phyloP scores from a whole-genome alignment of 176 grass and related monocot species.

The Cymbopogon citratus region DNA sequence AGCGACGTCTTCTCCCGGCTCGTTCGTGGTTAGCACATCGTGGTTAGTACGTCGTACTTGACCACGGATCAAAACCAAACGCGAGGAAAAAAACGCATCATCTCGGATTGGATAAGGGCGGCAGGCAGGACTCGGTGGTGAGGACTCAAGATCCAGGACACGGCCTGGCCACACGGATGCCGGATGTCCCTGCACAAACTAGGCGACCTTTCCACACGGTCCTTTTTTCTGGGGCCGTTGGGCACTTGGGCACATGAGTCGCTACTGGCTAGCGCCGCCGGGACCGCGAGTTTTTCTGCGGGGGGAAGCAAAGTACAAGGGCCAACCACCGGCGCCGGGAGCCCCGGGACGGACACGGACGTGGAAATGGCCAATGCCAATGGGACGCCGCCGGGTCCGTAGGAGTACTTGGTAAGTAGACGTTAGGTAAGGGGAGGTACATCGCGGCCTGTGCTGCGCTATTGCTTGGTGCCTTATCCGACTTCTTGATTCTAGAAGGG shows the following conservation, averaged over 20 bases:
- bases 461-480: not conserved
- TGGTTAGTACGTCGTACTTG: not conserved
- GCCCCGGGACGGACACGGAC: not conserved
- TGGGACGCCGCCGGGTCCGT: not conserved
- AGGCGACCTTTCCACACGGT: not conserved
- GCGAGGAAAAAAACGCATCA: not conserved
- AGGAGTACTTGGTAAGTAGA: not conserved
- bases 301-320: not conserved
- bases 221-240: not conserved
- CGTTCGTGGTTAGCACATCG: too few species aligned
- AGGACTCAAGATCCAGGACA: too few species aligned
- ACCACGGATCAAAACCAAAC: not conserved
- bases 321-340: not conserved
- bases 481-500: not conserved
- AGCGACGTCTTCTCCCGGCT: not conserved
- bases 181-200: not conserved
- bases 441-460: not conserved
- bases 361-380: not conserved
- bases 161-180: too few species aligned
- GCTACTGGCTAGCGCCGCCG: too few species aligned
- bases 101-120: not conserved
- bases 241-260: not conserved
- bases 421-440: not conserved
- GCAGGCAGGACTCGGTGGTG: too few species aligned
- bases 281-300: not conserved